These are phyloP conservation scores for Clarkia xantiana DNA, from an alignment of 345 rosid species.

Conservation along the genomic window DNA sequence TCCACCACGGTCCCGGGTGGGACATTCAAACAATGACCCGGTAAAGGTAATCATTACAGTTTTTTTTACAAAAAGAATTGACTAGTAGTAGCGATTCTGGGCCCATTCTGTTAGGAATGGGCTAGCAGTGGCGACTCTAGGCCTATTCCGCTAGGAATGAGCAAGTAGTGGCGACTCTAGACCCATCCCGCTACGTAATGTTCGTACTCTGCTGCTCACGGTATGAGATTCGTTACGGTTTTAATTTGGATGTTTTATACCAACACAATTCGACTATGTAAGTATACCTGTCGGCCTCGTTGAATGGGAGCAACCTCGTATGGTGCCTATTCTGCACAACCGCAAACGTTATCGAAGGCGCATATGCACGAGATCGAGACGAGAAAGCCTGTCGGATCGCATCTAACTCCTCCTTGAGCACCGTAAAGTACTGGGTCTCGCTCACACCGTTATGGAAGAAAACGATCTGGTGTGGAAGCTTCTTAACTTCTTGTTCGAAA, in stretches of 20 bases:
- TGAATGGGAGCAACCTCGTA: constrained; percentile 57
- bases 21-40: constrained; percentile 30
- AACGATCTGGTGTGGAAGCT: constrained; percentile 69
- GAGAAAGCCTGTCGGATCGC: constrained; percentile 58
- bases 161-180: too few species aligned
- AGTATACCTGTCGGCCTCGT: not conserved
- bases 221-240: too few species aligned
- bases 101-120: too few species aligned
- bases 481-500: constrained; percentile 41
- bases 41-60: too few species aligned
- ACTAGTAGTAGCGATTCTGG: too few species aligned
- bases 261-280: too few species aligned
- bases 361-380: constrained; percentile 40
- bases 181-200: too few species aligned
- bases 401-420: constrained; percentile 62
- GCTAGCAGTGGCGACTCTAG: too few species aligned
- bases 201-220: too few species aligned
- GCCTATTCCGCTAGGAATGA: too few species aligned
- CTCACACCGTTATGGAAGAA: constrained; percentile 93
- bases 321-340: constrained; percentile 96
- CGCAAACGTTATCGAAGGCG: constrained; percentile 61
- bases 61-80: too few species aligned
- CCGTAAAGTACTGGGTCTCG: constrained; percentile 81
- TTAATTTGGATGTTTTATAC: too few species aligned
- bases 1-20: constrained; percentile 93